Base-by-base conservation (phyloP, 179 eudicot species). In the Spergularia azorica region DNA sequence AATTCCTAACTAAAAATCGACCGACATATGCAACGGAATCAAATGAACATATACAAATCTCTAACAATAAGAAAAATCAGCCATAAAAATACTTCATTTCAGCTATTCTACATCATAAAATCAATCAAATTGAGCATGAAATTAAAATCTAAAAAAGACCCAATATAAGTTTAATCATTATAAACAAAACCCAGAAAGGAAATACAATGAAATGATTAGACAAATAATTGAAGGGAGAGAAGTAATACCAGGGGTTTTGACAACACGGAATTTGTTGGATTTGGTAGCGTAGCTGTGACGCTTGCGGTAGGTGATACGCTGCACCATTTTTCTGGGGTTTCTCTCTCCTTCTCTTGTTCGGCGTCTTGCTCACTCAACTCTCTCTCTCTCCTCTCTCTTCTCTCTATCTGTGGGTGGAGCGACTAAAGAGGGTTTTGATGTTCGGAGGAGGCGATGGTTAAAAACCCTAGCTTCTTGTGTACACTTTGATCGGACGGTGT, bases 281-380 rank as follows among this genome's bases (percentile, higher is more conserved):
- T 91, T 91, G 84, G 96, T 91, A 58, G 96, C 96, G 70, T 91
- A 91, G 81, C 96, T 91, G 60, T 90, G 96, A 51, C 96, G 87
- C 17, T 73, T 85, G 17, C 93, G 87, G 86, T 90, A 91, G 1
- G 88, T 88, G 59, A 91, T 89, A 78, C 96, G 91, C 80, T 90
- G 90, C 85, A 86, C 96, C 96, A 91, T 92, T 75, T 74, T 26
- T 73, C 64, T 50, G 39, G 48, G 15, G 52, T 54, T 9, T 26
- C 32, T 26, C 32, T 26, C 48, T 52, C 70, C 50, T 73, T 20
- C 74, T 71, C 80, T 76, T 69, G 51, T 32, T 17, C 50, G 32
- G 32, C 32, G 32, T 26, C 32, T 26, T 26, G 32, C 32, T 26
- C 32, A 26, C 32, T 26, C 2, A 0, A 26, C 32, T 26, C 32